These are phyloP conservation scores for Dryas alaskensis DNA, from an alignment of 306 rosid species.

Conservation along the genomic window DNA sequence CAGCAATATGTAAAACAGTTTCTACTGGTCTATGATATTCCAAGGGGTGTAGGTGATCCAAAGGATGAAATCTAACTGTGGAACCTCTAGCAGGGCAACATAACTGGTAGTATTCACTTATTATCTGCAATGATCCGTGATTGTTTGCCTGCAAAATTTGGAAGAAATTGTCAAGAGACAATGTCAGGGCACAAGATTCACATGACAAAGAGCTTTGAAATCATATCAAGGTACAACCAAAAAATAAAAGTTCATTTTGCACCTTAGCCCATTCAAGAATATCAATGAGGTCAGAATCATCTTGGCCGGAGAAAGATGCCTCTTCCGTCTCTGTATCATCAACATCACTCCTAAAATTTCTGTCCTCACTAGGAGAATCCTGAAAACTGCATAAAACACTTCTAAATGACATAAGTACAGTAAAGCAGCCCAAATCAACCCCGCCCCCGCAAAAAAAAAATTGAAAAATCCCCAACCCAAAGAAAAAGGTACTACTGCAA, in stretches of 20 bases:
- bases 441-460: neutral
- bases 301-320: slow-evolving; percentile 92
- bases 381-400: slow-evolving; percentile 71
- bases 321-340: slow-evolving; percentile 96
- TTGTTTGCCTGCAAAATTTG: slow-evolving; percentile 56
- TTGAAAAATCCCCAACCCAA: neutral
- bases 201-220: neutral
- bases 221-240: slow-evolving; percentile 10
- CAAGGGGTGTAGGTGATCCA: slow-evolving; percentile 59
- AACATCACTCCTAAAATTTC: slow-evolving; percentile 82
- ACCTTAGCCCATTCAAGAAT: slow-evolving; percentile 99
- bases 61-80: slow-evolving; percentile 65
- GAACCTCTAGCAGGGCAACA: slow-evolving; percentile 64
- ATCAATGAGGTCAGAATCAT: slow-evolving; percentile 77
- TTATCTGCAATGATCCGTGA: slow-evolving; percentile 75
- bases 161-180: slow-evolving; percentile 15
- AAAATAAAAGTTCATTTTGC: slow-evolving; percentile 13
- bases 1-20: slow-evolving; percentile 43
- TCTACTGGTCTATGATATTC: slow-evolving; percentile 56
- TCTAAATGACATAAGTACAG: slow-evolving; percentile 1
- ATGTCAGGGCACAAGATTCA: slow-evolving; percentile 16
- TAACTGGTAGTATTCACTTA: slow-evolving; percentile 63
- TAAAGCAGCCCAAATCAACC: neutral
- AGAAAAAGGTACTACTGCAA: neutral
- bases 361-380: slow-evolving; percentile 94